Evolutionary conservation across 352 stramenopile species (phyloP).

Genomic region (Thraustochytrium sp.): DNA sequence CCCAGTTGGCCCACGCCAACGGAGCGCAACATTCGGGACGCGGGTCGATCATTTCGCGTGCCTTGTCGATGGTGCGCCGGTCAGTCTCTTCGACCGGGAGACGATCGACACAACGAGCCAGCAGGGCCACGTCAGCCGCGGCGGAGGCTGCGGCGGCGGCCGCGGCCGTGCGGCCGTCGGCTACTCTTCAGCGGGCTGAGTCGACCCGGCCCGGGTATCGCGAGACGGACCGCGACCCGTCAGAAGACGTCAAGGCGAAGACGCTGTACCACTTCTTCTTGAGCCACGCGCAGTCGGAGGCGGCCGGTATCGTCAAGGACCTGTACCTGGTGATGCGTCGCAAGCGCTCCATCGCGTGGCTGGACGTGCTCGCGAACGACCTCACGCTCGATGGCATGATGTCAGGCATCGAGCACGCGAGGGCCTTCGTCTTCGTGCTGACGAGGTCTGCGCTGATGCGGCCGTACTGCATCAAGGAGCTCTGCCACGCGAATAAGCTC

Average conservation of each 20-base stretch:
- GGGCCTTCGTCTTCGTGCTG: constrained; percentile 15
- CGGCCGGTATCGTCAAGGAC: neutral
- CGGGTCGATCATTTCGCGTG: too few species aligned
- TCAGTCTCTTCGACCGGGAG: neutral
- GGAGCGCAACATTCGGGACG: too few species aligned
- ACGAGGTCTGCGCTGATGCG: neutral
- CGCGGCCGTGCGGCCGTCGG: neutral
- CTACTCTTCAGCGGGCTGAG: neutral
- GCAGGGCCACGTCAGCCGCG: neutral
- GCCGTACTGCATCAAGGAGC: neutral
- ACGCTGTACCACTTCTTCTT: constrained; percentile 8
- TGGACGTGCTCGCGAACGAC: constrained; percentile 19
- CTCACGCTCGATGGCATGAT: neutral
- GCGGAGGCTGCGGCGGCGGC: too few species aligned
- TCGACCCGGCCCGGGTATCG: neutral
- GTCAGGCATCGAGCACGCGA: neutral
- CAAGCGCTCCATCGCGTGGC: neutral
- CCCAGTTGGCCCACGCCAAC: neutral
- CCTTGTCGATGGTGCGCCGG: too few species aligned
- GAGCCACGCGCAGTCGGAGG: constrained; percentile 16
- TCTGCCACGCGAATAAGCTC: neutral
- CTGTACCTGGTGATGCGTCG: neutral
- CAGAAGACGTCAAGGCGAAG: neutral
- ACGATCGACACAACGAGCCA: neutral
- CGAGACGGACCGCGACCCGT: neutral